Evolutionary conservation across 176 grass and related monocot species (phyloP).

Genomic region (Lolium multiflorum): DNA sequence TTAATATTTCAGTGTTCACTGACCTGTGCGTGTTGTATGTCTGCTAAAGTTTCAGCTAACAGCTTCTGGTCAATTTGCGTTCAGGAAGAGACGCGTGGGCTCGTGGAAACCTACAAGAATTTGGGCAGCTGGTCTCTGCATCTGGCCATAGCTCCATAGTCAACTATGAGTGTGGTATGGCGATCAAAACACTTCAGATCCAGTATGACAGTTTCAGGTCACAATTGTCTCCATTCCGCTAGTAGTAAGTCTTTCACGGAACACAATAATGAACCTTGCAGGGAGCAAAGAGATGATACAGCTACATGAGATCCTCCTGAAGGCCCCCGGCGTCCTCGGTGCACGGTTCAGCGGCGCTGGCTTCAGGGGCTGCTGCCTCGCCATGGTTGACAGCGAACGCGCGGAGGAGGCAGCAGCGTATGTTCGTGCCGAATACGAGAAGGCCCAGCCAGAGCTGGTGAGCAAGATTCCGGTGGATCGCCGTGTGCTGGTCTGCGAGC

Average conservation of each 20-base stretch:
- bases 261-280: constrained; percentile 26
- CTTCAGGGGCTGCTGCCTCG: constrained; percentile 95
- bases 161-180: constrained; percentile 91
- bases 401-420: constrained; percentile 73
- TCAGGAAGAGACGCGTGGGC: constrained; percentile 78
- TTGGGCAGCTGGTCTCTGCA: constrained; percentile 73
- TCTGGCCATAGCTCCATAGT: constrained; percentile 91
- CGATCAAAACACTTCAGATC: constrained; percentile 14
- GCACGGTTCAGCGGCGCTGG: constrained; percentile 93
- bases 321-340: constrained; percentile 82
- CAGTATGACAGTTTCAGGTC: background rate
- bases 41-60: constrained; percentile 14
- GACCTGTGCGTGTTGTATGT: background rate
- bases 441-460: constrained; percentile 72
- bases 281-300: constrained; percentile 93
- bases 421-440: constrained; percentile 66
- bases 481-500: constrained; percentile 77
- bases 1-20: background rate
- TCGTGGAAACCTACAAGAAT: constrained; percentile 74
- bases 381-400: constrained; percentile 50
- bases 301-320: constrained; percentile 91
- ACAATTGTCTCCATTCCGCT: background rate
- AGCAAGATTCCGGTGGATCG: constrained; percentile 59
- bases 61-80: constrained; percentile 15
- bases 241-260: background rate